Evolutionary conservation across 1,284 basidiomycete genomes (phyloP).

Genomic region (Ceratobasidium sp.): DNA sequence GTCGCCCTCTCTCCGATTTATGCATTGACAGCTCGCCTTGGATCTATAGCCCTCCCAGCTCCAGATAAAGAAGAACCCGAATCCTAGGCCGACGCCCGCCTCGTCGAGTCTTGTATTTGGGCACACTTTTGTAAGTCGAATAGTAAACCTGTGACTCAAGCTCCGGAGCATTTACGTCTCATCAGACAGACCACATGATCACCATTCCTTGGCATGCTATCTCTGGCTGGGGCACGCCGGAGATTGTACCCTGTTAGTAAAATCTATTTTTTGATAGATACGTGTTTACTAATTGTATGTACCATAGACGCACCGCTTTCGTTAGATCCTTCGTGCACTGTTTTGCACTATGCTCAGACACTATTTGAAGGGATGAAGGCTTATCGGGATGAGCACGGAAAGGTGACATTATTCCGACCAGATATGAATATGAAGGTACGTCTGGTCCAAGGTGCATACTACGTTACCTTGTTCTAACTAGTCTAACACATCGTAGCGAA

Average conservation of each 20-base stretch:
- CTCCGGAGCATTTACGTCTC: conserved; percentile 25
- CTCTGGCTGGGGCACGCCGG: conserved; percentile 84
- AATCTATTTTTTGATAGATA: conserved; percentile 18
- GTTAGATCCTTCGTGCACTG: conserved; percentile 85
- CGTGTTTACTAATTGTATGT: conserved; percentile 10
- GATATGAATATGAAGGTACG: conserved; percentile 93
- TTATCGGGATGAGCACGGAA: conserved; percentile 82
- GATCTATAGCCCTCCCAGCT: conserved; percentile 60
- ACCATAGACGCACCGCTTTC: conserved; percentile 73
- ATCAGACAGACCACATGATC: conserved; percentile 91
- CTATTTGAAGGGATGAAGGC: conserved; percentile 98
- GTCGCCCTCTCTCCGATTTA: background rate
- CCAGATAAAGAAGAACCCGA: conserved; percentile 61
- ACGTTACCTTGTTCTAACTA: background rate
- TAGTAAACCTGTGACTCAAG: conserved; percentile 2
- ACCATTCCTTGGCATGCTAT: conserved; percentile 79
- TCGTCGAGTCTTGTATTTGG: conserved; percentile 71
- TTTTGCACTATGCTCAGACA: conserved; percentile 93
- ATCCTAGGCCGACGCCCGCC: conserved; percentile 65
- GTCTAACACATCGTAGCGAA: conserved; percentile 58
- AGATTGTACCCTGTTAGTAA: conserved; percentile 82
- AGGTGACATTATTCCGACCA: conserved; percentile 90
- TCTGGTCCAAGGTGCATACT: background rate
- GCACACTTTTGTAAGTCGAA: conserved; percentile 68
- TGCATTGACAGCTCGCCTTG: background rate